Evolutionary conservation across 768 basidiomycete species (phyloP), one percentile per base, ranked within the genome.

Genomic region (Amanita thiersii): DNA sequence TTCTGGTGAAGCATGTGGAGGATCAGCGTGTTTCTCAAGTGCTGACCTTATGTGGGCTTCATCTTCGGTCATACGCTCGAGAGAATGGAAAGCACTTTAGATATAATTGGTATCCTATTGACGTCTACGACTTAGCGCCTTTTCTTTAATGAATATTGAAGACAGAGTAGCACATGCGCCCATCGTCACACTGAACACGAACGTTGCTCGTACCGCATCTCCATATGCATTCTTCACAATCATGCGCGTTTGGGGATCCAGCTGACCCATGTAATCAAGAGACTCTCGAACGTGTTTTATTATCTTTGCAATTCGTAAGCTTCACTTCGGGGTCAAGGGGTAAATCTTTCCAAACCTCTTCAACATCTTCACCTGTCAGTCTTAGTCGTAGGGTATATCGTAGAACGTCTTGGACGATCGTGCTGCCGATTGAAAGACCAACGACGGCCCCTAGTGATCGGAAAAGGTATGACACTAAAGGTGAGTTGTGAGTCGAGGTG

Each of bases 391-490:
- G 63, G 11, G 61, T 56, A 9, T 53, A 59, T 1, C 76, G 65
- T 10, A 82, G 61, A 1, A 64, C 65, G 29, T 63, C 58, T 52
- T 81, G 78, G 0, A 76, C 58, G n/a, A 81, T 50, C 0, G 77
- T 72, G 39, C 75, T 78, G 3, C 72, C 72, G 0, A 75, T 54
- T 0, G 78, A 77, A 1, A 81, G 50, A 1, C 77, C 75, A 17
- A 79, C 57, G 5, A 81, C 75, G 1, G 68, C 69, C 2, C 79
- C 79, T 9, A 81, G 53, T 2, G 78, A 79, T 25, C 79, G 74
- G 63, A 81, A 81, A 25, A 82, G 75, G 53, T 79, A 80, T 0
- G 76, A 79, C 1, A 75, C 79, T 78, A 49, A 5, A 34, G n/a
- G 2, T 3, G 20, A 37, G 8, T 23, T 17, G 15, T 34, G 20